Evolutionary conservation across 371 early-diverging fungal genomes (phyloP).

Genomic region (Rhizopus microsporus): DNA sequence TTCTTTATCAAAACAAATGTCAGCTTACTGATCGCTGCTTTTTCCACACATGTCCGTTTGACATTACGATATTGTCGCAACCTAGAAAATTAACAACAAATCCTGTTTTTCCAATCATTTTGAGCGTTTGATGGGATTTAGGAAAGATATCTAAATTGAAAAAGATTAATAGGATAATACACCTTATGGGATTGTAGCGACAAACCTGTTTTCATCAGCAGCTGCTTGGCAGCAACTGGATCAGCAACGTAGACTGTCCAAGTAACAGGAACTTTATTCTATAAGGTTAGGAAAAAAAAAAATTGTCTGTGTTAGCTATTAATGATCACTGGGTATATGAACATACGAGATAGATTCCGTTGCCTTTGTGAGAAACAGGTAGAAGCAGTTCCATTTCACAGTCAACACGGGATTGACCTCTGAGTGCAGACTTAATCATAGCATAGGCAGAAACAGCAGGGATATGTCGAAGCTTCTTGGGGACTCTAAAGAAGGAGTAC

Average conservation of each 20-base stretch:
- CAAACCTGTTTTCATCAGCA: slow-evolving; percentile 39
- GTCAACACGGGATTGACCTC: not conserved
- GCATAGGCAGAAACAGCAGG: not conserved
- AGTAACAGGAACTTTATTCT: slow-evolving; percentile 25
- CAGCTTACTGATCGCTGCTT: slow-evolving; percentile 32
- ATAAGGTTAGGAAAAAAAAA: not conserved
- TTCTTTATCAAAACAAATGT: too few relatives aligned
- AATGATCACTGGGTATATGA: not conserved
- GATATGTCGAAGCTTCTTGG: slow-evolving; percentile 6
- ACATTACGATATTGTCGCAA: slow-evolving; percentile 26
- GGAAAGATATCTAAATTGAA: slow-evolving; percentile 12
- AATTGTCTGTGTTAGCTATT: not conserved
- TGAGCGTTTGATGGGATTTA: slow-evolving; percentile 11
- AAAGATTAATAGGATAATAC: not conserved
- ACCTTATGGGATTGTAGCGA: not conserved
- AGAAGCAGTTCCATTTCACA: not conserved
- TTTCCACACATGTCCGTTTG: slow-evolving; percentile 43
- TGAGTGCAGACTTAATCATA: not conserved
- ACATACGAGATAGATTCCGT: slow-evolving; percentile 9
- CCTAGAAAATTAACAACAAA: slow-evolving; percentile 30
- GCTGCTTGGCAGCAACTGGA: slow-evolving; percentile 24
- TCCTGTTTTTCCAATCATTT: slow-evolving; percentile 8
- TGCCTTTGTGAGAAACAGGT: not conserved
- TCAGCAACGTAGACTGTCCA: slow-evolving; percentile 39
- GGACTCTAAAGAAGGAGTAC: not conserved